These are phyloP conservation scores for Podila clonocystis DNA, from an alignment of 192 early-diverging fungal species.

Conservation along the genomic window DNA sequence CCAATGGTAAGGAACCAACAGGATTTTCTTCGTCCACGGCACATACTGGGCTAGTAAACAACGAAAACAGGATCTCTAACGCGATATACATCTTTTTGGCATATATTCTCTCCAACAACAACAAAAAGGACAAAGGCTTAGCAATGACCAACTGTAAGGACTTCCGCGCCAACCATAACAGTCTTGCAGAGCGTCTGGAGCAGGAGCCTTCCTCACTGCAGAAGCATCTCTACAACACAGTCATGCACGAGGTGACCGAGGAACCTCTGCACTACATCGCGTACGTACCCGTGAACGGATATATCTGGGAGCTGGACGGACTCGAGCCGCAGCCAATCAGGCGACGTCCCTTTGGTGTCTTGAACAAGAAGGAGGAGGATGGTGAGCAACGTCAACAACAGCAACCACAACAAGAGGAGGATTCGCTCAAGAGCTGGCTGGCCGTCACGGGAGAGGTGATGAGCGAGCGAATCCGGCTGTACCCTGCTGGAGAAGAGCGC, in stretches of 20 bases:
- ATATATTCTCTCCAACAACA: too few relatives aligned
- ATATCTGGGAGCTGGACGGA: slow-evolving; percentile 18
- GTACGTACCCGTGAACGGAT: slow-evolving; percentile 4
- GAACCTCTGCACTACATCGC: slow-evolving; percentile 11
- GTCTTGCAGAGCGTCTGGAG: neutral
- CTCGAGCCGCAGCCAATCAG: slow-evolving; percentile 7
- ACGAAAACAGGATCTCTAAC: neutral
- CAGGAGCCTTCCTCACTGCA: neutral
- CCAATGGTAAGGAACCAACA: neutral
- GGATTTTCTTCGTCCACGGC: neutral
- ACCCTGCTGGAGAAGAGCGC: neutral
- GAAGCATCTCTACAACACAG: neutral
- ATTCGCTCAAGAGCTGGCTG: neutral
- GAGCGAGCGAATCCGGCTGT: neutral
- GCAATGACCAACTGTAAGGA: slow-evolving; percentile 9
- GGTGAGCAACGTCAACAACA: too few relatives aligned
- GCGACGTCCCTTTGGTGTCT: neutral
- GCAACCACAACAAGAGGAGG: neutral
- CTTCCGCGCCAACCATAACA: slow-evolving; percentile 11
- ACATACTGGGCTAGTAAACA: neutral
- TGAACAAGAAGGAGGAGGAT: too few relatives aligned
- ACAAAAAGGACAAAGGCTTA: slow-evolving; percentile 6
- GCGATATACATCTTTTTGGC: too few relatives aligned
- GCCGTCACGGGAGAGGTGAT: neutral
- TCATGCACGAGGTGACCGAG: neutral